Base-by-base conservation (phyloP, 1,284 basidiomycete species). In the Somion occarium region DNA sequence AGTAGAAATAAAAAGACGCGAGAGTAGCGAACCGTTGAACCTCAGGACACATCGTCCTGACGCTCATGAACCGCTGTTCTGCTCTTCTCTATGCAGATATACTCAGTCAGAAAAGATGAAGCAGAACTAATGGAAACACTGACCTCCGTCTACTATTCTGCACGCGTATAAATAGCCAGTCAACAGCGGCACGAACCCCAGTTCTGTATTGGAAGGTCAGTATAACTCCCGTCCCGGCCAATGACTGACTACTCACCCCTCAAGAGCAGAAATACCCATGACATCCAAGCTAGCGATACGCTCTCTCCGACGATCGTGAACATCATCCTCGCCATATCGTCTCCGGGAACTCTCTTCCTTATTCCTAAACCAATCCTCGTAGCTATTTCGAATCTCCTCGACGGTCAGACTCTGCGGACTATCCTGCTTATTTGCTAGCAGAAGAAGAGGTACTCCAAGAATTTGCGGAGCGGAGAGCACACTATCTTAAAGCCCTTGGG, bases 351-450 rank as follows among this genome's bases (percentile, higher is more conserved):
- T 84, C 58, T 89, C 84, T 27, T 83, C 72, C 62, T 86, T 84
- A 38, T 82, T 74, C 59, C 88, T 83, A 62, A 88, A 79, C 91
- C 92, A 95, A 24, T 86, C 85, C 63, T 95, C 92, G 59, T 93
- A 94, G 58, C 91, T 89, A 55, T 92, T 85, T 18, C 93, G 74
- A 45, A 97, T 93, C 57, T 95, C 92, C 50, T 91, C 87, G 0
- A 93, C 90, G 0, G 90, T 87, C 30, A 96, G 73, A 55, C 87
- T 88, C 3, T 76, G 70, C 0, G 85, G 81, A 3, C 80, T 82
- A 59, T 97, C 93, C 66, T 95, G 94, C 68, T 98, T 97, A 71
- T 97, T 97, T 13, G 93, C 94, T 5, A 96, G 75, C 5, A 97
- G 80, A 3, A 97, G 75, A 1, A 96, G 75, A 0, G 93, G 94